Conservation (phyloP, 2,329 filamentous ascomycete species). For the Apiospora arundinis region DNA sequence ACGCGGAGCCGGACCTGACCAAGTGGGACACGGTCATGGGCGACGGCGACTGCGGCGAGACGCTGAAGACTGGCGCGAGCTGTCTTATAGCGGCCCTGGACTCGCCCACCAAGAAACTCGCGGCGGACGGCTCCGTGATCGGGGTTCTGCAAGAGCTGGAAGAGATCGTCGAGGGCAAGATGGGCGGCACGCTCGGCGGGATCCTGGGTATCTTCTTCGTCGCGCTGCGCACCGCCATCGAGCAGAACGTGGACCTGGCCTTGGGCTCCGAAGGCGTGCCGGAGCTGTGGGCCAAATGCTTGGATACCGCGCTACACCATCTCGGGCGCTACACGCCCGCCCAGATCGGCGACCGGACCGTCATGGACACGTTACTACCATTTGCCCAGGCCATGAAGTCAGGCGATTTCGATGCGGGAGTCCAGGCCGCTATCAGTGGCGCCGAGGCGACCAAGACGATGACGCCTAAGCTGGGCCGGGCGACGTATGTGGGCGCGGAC, state of each 20-base stretch:
- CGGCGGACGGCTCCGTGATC: slow-evolving; percentile 53
- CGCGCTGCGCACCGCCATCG: slow-evolving; percentile 44
- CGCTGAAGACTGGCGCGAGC: slow-evolving; percentile 59
- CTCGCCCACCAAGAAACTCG: slow-evolving; percentile 33
- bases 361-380: slow-evolving; percentile 63
- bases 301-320: slow-evolving; percentile 51
- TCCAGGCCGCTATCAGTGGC: slow-evolving; percentile 64
- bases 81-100: slow-evolving; percentile 56
- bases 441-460: slow-evolving; percentile 69
- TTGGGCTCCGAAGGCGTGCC: slow-evolving; percentile 39
- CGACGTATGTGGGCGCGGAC: slow-evolving; percentile 69
- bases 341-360: slow-evolving; percentile 60
- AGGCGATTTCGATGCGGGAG: slow-evolving; percentile 60
- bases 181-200: slow-evolving; percentile 50
- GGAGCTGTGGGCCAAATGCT: slow-evolving; percentile 51
- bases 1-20: slow-evolving; percentile 67
- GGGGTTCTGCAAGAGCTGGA: slow-evolving; percentile 56
- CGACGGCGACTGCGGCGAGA: slow-evolving; percentile 71
- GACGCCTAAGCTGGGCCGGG: slow-evolving; percentile 69
- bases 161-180: slow-evolving; percentile 61
- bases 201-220: slow-evolving; percentile 54
- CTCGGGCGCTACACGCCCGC: slow-evolving; percentile 61
- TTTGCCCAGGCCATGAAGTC: slow-evolving; percentile 56
- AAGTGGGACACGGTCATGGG: slow-evolving; percentile 69
- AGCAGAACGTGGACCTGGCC: slow-evolving; percentile 42